Evolutionary conservation across 1,284 basidiomycete genomes (phyloP).

Genomic region (Sanghuangporus baumii): DNA sequence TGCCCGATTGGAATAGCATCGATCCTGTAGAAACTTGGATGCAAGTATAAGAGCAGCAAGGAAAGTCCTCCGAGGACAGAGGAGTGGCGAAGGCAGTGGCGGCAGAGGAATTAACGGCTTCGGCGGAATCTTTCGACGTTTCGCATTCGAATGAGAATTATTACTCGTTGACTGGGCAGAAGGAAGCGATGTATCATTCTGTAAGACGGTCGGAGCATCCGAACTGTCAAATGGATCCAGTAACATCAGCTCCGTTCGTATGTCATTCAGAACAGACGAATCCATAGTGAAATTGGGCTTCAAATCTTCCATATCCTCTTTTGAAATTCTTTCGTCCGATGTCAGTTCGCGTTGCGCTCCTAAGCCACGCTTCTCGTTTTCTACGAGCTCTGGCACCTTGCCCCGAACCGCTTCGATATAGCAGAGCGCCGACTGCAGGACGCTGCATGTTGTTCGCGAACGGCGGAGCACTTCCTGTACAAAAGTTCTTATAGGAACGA

Average conservation of each 20-base stretch:
- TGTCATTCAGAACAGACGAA: constrained; percentile 6
- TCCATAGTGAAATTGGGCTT: constrained; percentile 15
- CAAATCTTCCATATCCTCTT: constrained; percentile 33
- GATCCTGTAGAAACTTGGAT: constrained; percentile 89
- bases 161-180: background rate
- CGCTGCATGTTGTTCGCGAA: constrained; percentile 67
- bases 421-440: constrained; percentile 73
- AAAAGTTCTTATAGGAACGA: constrained; percentile 60
- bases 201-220: constrained; percentile 1
- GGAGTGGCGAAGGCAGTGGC: constrained; percentile 67
- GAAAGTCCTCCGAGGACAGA: constrained; percentile 85
- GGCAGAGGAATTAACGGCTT: constrained; percentile 38
- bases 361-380: constrained; percentile 40
- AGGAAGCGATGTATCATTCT: constrained; percentile 10
- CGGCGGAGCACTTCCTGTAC: constrained; percentile 74
- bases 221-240: constrained; percentile 1
- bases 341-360: constrained; percentile 35
- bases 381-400: constrained; percentile 56
- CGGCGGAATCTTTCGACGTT: constrained; percentile 22
- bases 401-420: constrained; percentile 69
- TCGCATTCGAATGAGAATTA: constrained; percentile 1
- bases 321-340: constrained; percentile 40
- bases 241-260: constrained; percentile 11
- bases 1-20: constrained; percentile 87
- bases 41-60: constrained; percentile 84